A percentile compares a stretch with the other conserved stretches of the same genome.
phyloP scores from a whole-genome alignment of 345 rosid genomes.

The Brassica cretica region DNA sequence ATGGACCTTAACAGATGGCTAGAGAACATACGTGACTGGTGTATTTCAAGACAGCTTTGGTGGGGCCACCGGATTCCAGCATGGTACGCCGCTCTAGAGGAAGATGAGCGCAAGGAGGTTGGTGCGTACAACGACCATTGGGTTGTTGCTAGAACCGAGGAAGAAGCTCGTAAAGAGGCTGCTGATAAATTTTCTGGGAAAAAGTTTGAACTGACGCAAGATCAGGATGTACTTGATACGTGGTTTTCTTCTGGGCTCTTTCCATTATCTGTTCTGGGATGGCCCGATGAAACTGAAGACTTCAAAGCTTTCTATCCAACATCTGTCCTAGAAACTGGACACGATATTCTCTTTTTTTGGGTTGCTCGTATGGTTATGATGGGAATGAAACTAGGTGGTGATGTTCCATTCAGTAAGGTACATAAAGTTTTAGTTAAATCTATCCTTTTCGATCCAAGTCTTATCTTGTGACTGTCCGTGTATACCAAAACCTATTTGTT shows the following conservation, averaged over 20 bases:
- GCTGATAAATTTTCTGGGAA: constrained; percentile 57
- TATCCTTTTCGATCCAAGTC: background rate
- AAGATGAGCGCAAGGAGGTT: constrained; percentile 67
- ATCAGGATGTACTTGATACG: constrained; percentile 66
- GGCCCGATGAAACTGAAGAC: constrained; percentile 94
- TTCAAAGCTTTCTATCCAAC: constrained; percentile 85
- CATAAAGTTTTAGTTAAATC: background rate
- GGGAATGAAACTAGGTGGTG: constrained; percentile 79
- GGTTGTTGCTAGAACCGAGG: constrained; percentile 77
- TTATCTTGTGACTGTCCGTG: background rate
- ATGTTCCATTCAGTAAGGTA: constrained; percentile 87
- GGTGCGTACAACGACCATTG: constrained; percentile 84
- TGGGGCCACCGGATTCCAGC: constrained; percentile 95
- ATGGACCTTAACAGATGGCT: constrained; percentile 68
- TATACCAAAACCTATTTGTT: background rate
- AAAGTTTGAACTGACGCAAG: constrained; percentile 70
- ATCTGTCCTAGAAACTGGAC: constrained; percentile 92
- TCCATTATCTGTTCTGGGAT: constrained; percentile 81
- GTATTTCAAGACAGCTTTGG: constrained; percentile 91
- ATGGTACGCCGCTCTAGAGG: constrained; percentile 75
- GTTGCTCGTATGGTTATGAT: constrained; percentile 98
- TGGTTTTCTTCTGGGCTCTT: constrained; percentile 71
- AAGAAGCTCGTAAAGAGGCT: constrained; percentile 64
- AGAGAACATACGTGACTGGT: constrained; percentile 88
- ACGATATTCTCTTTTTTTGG: constrained; percentile 95